These are phyloP conservation scores for Plasmodium inui DNA, from an alignment of 169 alveolate species.

Conservation along the genomic window DNA sequence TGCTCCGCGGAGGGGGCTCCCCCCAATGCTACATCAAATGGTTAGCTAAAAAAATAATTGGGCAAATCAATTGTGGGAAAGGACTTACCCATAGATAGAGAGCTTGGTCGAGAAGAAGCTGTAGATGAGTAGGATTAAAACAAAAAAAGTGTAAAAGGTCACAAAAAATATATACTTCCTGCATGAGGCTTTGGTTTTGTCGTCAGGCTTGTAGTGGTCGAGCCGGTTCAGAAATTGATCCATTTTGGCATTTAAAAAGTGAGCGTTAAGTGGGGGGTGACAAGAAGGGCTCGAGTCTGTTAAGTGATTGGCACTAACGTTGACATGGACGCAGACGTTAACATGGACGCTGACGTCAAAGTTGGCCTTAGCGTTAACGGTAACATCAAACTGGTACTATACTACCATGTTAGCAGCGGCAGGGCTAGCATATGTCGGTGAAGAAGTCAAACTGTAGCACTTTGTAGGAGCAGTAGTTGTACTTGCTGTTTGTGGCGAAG, in stretches of 20 bases:
- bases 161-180: constrained; percentile 40
- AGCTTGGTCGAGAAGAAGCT: constrained; percentile 28
- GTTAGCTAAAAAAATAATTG: background rate
- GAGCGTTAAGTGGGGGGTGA: background rate
- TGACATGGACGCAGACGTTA: background rate
- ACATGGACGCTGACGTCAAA: background rate
- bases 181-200: constrained; percentile 29
- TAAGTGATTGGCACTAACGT: background rate
- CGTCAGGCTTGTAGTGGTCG: constrained; percentile 64
- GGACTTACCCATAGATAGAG: constrained; percentile 49
- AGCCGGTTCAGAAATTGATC: constrained; percentile 29
- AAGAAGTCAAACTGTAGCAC: background rate
- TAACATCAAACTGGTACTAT: background rate
- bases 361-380: background rate
- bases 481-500: background rate
- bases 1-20: background rate
- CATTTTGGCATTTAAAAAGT: constrained; percentile 19
- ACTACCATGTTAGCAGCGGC: background rate
- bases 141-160: constrained; percentile 29
- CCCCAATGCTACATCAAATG: background rate
- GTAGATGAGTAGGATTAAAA: constrained; percentile 45
- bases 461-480: background rate
- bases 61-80: background rate
- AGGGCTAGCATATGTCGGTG: background rate
- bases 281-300: background rate